Evolutionary conservation across 805 yeast species (phyloP).

Genomic region (Ogataea pini): DNA sequence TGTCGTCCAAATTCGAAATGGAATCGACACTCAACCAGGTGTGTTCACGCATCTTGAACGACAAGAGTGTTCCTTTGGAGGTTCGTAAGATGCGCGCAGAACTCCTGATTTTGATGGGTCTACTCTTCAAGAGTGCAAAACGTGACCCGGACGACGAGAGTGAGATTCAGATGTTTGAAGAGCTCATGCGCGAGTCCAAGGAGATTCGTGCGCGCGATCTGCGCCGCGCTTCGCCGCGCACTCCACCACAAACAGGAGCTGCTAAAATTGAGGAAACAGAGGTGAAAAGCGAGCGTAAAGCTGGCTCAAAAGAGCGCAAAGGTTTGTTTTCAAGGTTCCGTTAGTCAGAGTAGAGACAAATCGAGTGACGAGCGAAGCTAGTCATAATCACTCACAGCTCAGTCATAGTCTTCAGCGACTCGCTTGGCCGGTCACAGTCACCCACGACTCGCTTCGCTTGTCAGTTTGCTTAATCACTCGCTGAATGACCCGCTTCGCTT

Average conservation of each 20-base stretch:
- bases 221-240: conserved; percentile 23
- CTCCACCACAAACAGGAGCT: conserved; percentile 5
- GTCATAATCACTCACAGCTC: background rate
- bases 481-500: too few species aligned
- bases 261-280: background rate
- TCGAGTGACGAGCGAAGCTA: background rate
- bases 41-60: conserved; percentile 65
- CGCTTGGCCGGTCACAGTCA: too few species aligned
- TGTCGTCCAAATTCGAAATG: conserved; percentile 76
- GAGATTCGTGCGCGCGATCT: conserved; percentile 32
- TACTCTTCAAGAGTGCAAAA: conserved; percentile 56
- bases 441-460: too few species aligned
- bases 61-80: conserved; percentile 48
- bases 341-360: conserved; percentile 4
- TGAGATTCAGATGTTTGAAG: conserved; percentile 78
- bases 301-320: conserved; percentile 6
- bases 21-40: conserved; percentile 71
- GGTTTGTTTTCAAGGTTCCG: conserved; percentile 18
- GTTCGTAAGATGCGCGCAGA: conserved; percentile 62
- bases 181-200: conserved; percentile 40
- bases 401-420: too few species aligned
- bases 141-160: conserved; percentile 71
- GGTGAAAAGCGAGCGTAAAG: background rate
- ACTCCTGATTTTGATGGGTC: conserved; percentile 60
- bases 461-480: too few species aligned